phyloP scores from a whole-genome alignment of 768 basidiomycete species.

The Chalciporus pseudorubinellus region DNA sequence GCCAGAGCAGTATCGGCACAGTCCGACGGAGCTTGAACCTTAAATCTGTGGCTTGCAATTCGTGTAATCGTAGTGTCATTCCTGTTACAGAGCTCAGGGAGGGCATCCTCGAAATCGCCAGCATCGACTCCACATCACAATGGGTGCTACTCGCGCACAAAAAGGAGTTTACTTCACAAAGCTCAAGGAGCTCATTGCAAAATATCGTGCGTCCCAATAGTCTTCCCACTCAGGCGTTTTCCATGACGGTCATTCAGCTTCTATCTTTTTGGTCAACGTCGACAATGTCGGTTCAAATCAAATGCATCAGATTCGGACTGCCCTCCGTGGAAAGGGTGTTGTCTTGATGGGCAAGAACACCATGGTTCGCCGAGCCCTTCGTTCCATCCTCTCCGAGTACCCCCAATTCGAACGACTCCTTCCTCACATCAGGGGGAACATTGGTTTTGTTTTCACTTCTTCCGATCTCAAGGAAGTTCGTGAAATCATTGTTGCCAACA shows the following conservation, averaged over 20 bases:
- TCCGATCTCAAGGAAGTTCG: constrained; percentile 93
- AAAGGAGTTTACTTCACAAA: constrained; percentile 91
- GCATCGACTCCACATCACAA: constrained; percentile 42
- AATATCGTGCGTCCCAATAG: constrained; percentile 68
- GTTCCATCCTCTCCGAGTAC: constrained; percentile 82
- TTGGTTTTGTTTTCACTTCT: constrained; percentile 97
- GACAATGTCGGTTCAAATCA: constrained; percentile 99
- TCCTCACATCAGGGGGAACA: constrained; percentile 94
- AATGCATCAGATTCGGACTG: constrained; percentile 95
- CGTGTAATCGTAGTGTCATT: neutral
- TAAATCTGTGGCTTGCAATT: neutral
- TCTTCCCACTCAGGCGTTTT: neutral
- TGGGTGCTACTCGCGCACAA: constrained; percentile 90
- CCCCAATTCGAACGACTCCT: constrained; percentile 97
- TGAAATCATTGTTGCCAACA: constrained; percentile 91
- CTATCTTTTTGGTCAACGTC: constrained; percentile 98
- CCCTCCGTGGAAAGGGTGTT: constrained; percentile 94
- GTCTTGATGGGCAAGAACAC: constrained; percentile 99
- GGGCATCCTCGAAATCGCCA: constrained; percentile 4
- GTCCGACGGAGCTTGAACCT: neutral
- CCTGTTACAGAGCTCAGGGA: neutral
- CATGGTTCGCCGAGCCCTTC: constrained; percentile 98
- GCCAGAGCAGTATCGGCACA: too few relatives aligned
- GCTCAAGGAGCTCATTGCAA: constrained; percentile 88
- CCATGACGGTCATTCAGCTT: constrained; percentile 52